phyloP scores from a whole-genome alignment of 176 grass and related monocot species.

The Cenchrus americanus region DNA sequence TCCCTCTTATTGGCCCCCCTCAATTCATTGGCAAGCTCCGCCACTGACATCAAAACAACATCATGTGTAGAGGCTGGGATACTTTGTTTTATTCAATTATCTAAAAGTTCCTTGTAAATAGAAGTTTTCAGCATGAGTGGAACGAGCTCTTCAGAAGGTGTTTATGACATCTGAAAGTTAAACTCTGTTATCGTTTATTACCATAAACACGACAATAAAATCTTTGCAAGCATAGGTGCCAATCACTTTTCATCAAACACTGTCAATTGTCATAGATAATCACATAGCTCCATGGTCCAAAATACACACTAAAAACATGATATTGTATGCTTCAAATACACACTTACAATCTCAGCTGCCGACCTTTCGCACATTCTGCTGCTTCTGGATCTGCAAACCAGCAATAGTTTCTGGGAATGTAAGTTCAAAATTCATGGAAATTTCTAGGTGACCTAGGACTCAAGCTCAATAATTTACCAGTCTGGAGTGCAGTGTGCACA shows the following conservation, averaged over 20 bases:
- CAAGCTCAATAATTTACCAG: slow-evolving; percentile 53
- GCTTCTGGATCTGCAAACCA: slow-evolving; percentile 81
- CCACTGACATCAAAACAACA: not conserved
- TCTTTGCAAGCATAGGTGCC: not conserved
- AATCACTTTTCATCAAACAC: not conserved
- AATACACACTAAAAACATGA: not conserved
- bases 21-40: too few species aligned
- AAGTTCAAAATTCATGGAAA: slow-evolving; percentile 11
- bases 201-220: not conserved
- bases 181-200: not conserved
- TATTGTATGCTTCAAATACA: not conserved
- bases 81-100: not conserved
- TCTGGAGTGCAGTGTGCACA: slow-evolving; percentile 84
- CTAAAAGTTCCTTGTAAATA: not conserved
- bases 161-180: slow-evolving; percentile 10
- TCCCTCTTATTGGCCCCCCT: too few species aligned
- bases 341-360: slow-evolving; percentile 94
- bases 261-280: not conserved
- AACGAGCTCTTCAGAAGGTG: not conserved
- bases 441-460: not conserved
- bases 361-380: slow-evolving; percentile 75
- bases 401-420: slow-evolving; percentile 2
- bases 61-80: not conserved
- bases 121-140: not conserved
- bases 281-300: not conserved